These are phyloP conservation scores for Blastobotrys arbuscula DNA, from an alignment of 1,139 yeast species.

Conservation along the genomic window DNA sequence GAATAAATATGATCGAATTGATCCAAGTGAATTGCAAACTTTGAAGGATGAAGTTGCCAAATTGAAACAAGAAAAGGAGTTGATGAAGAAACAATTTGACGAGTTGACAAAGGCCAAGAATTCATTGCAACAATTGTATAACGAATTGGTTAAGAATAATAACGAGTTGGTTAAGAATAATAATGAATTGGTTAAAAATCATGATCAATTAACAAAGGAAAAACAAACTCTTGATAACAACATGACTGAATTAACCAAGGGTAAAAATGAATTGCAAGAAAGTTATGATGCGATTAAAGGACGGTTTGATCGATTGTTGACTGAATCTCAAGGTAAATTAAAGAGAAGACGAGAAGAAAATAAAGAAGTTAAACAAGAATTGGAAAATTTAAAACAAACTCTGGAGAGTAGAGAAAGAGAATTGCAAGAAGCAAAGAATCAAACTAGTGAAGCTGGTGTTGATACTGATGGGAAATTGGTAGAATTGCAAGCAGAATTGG, in stretches of 20 bases:
- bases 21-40: conserved; percentile 42
- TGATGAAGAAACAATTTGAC: conserved; percentile 1
- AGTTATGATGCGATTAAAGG: conserved; percentile 13
- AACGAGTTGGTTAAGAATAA: conserved; percentile 5
- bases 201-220: background rate
- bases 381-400: conserved; percentile 19
- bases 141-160: background rate
- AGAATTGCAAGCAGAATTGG: conserved; percentile 24
- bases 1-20: conserved; percentile 44
- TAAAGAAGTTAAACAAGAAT: conserved; percentile 21
- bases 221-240: conserved; percentile 1
- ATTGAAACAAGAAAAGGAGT: conserved; percentile 14
- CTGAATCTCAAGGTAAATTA: conserved; percentile 31
- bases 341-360: conserved; percentile 25
- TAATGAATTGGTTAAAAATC: conserved; percentile 3
- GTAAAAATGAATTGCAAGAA: conserved; percentile 4
- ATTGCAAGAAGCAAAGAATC: conserved; percentile 18
- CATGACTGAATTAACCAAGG: conserved; percentile 8
- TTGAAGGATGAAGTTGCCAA: conserved; percentile 36
- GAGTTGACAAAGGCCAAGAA: conserved; percentile 11
- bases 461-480: conserved; percentile 19
- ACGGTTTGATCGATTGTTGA: conserved; percentile 25
- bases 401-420: conserved; percentile 21
- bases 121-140: conserved; percentile 2
- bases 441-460: conserved; percentile 12